Evolutionary conservation across 2,329 filamentous ascomycete genomes (phyloP).

Genomic region (Basipetospora chlamydospora): DNA sequence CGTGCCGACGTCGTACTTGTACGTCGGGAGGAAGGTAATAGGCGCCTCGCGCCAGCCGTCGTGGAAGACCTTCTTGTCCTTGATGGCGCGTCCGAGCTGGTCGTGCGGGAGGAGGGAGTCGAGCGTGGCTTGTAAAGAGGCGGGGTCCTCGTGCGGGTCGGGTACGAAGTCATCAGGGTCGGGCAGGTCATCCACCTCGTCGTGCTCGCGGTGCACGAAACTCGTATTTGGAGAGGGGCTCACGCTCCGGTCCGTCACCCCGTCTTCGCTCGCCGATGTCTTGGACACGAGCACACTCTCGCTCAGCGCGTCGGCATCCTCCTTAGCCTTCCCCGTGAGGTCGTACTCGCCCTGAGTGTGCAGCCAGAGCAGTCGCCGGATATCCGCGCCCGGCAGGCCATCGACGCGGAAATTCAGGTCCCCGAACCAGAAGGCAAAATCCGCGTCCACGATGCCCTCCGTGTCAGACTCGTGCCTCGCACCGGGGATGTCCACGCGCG

Average conservation of each 20-base stretch:
- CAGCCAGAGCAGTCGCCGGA: slow-evolving; percentile 67
- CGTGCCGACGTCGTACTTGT: slow-evolving; percentile 96
- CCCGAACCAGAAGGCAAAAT: slow-evolving; percentile 92
- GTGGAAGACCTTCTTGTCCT: slow-evolving; percentile 64
- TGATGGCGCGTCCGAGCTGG: slow-evolving; percentile 64
- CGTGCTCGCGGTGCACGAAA: too few species aligned
- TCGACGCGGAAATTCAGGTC: slow-evolving; percentile 92
- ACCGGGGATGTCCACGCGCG: slow-evolving; percentile 52
- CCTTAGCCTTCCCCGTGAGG: slow-evolving; percentile 21
- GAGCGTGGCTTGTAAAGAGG: slow-evolving; percentile 77
- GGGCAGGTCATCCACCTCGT: slow-evolving; percentile 20
- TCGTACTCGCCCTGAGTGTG: slow-evolving; percentile 72
- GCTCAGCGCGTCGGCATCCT: slow-evolving; percentile 4
- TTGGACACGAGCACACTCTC: slow-evolving; percentile 31
- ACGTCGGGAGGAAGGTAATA: slow-evolving; percentile 82
- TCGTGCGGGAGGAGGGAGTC: slow-evolving; percentile 81
- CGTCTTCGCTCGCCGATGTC: slow-evolving; percentile 23
- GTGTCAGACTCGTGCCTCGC: slow-evolving; percentile 50
- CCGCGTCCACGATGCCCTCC: slow-evolving; percentile 70
- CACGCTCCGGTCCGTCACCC: slow-evolving; percentile 15
- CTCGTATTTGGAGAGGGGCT: slow-evolving; percentile 13
- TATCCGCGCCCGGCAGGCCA: slow-evolving; percentile 77
- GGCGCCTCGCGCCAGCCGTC: slow-evolving; percentile 85
- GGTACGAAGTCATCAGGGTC: slow-evolving; percentile 52
- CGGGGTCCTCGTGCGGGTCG: slow-evolving; percentile 62